Base-by-base conservation (phyloP, 1,139 yeast genomes). In the Nematodospora anomalae region DNA sequence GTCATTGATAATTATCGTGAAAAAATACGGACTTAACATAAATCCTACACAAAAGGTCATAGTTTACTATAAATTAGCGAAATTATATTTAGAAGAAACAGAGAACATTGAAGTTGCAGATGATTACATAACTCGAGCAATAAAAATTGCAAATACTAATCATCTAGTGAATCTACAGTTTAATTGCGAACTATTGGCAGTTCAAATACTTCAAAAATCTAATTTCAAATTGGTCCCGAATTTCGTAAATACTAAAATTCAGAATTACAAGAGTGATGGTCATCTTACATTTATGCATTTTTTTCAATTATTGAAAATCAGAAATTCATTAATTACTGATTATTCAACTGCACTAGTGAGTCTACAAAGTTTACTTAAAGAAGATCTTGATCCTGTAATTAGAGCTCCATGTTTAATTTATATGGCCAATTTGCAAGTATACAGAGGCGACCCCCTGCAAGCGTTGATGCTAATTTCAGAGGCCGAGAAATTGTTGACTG, bases 71-170 rank as follows among this genome's bases (percentile, higher is more conserved):
- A 59, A 59, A 32, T 46, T 74, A 11, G 67, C 76, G 0, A 49
- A 49, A 12, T 35, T 73, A 2, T 60, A 68, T 39, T 60, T 62
- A 30, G 44, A 47, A 15, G 80, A 76, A 40, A 74, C 79, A 0
- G 55, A 55, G 10, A 63, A 65, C 38, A 42, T 55, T 10, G 62
- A 61, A 26, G 44, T 55, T 18, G 79, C 80, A 0, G 71, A 69
- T 21, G 62, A 57, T 2, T 66, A 64, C 37, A 57, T 66, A n/a
- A 57, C 55, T 30, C 56, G 55, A 40, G 74, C 77, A 2, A 51
- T 71, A 2, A 46, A 58, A 1, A 44, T 73, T 4, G 57, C 75
- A 5, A 46, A 52, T 9, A 53, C 73, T 35, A 61, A 57, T 41
- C 43, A 49, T 15, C 40, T 57, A n/a, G 22, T 38, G 1, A 38